Evolutionary conservation across 129 eudicot genomes (phyloP).

Genomic region (Glebionis coronaria): DNA sequence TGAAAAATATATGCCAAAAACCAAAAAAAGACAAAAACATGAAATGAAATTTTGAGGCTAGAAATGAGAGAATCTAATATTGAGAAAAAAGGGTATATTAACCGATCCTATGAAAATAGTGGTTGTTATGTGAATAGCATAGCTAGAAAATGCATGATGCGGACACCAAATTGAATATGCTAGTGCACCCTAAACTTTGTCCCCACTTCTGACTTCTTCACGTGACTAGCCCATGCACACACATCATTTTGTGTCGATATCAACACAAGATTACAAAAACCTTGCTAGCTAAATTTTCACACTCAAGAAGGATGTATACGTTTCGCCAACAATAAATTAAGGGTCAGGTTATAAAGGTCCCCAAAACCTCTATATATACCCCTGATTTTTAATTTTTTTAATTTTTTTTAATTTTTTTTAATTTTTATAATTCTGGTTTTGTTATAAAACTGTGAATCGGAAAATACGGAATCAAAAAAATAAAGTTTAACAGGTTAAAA

Average conservation of each 20-base stretch:
- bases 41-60: background rate
- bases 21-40: background rate
- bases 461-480: too few relatives aligned
- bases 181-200: background rate
- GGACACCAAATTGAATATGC: slow-evolving; percentile 4
- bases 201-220: slow-evolving; percentile 18
- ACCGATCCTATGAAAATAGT: background rate
- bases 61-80: background rate
- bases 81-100: background rate
- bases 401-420: too few relatives aligned
- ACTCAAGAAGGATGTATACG: background rate
- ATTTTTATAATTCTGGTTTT: too few relatives aligned
- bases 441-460: too few relatives aligned
- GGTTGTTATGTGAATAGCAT: background rate
- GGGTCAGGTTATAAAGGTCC: too few relatives aligned
- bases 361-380: too few relatives aligned
- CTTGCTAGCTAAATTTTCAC: background rate
- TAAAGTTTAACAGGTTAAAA: too few relatives aligned
- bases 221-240: background rate
- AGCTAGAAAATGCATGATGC: background rate
- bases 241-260: background rate
- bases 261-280: background rate
- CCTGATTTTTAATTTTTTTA: too few relatives aligned
- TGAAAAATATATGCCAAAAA: background rate
- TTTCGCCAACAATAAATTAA: too few relatives aligned